These are phyloP conservation scores for Chytriomyces hyalinus DNA, from an alignment of 192 early-diverging fungal genomes.

Conservation along the genomic window DNA sequence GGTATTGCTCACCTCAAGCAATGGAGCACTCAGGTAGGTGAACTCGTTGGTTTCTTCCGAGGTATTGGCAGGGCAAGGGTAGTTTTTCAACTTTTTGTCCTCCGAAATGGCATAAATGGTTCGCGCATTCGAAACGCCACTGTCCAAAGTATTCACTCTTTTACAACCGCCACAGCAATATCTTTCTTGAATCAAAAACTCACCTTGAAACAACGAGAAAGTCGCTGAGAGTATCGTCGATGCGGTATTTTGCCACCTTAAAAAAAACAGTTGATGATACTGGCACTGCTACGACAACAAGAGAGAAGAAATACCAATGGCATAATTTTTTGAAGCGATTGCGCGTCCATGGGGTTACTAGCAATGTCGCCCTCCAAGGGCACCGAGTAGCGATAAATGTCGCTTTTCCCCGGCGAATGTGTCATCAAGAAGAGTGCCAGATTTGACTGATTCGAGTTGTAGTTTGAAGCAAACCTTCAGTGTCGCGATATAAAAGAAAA, in stretches of 20 bases:
- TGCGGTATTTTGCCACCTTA: conserved; percentile 40
- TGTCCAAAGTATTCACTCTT: conserved; percentile 20
- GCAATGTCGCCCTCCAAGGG: conserved; percentile 37
- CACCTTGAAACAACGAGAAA: conserved; percentile 45
- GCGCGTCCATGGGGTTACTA: not conserved
- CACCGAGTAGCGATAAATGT: conserved; percentile 38
- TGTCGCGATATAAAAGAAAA: not conserved
- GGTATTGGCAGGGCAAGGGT: not conserved
- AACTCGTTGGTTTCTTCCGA: conserved; percentile 1
- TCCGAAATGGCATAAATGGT: conserved; percentile 46
- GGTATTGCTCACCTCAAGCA: conserved; percentile 33
- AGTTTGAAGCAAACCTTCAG: not conserved
- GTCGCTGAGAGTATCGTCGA: conserved; percentile 47
- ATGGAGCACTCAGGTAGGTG: conserved; percentile 36
- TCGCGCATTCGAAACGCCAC: conserved; percentile 45
- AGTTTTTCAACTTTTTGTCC: conserved; percentile 48
- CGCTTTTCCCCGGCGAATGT: not conserved
- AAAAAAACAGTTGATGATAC: too few relatives aligned
- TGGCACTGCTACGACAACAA: too few relatives aligned
- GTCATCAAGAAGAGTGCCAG: not conserved
- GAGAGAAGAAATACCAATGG: not conserved
- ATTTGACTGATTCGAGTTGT: conserved; percentile 2
- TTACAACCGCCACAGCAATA: not conserved
- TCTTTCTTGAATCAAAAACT: not conserved
- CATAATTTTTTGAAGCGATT: not conserved